Percentiles rank a stretch among this genome's conserved stretches.
These are phyloP conservation scores for Solanum hybrid DNA, from an alignment of 305 asterid genomes.

Conservation along the genomic window DNA sequence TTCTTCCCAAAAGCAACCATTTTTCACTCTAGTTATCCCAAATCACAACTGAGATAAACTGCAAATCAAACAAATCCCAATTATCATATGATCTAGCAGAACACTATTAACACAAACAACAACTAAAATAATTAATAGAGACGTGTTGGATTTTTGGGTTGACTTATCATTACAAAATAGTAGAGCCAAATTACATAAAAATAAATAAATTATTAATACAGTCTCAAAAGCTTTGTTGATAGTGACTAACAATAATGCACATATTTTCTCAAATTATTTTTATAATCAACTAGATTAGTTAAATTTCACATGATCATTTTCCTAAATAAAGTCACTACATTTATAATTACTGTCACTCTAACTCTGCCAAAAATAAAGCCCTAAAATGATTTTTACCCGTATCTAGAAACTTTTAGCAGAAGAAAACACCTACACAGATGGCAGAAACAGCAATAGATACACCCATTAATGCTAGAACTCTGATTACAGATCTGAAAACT, in stretches of 20 bases:
- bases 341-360: not conserved
- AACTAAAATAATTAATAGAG: not conserved
- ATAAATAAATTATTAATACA: not conserved
- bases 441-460: not conserved
- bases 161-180: not conserved
- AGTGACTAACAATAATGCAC: not conserved
- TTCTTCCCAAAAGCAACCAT: slow-evolving; percentile 99
- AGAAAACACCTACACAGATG: not conserved
- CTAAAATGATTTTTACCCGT: not conserved
- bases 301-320: not conserved
- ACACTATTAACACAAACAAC: not conserved
- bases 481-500: not conserved
- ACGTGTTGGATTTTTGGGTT: not conserved
- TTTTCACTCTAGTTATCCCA: slow-evolving; percentile 26
- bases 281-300: not conserved
- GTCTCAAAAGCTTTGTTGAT: not conserved
- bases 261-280: not conserved
- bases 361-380: not conserved
- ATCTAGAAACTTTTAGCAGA: not conserved
- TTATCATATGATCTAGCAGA: not conserved
- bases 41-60: not conserved
- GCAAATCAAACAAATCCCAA: not conserved
- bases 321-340: not conserved
- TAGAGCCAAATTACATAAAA: not conserved
- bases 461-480: not conserved